Evolutionary conservation across 148 eudicot genomes (phyloP).

Genomic region (Camellia granthamiana): DNA sequence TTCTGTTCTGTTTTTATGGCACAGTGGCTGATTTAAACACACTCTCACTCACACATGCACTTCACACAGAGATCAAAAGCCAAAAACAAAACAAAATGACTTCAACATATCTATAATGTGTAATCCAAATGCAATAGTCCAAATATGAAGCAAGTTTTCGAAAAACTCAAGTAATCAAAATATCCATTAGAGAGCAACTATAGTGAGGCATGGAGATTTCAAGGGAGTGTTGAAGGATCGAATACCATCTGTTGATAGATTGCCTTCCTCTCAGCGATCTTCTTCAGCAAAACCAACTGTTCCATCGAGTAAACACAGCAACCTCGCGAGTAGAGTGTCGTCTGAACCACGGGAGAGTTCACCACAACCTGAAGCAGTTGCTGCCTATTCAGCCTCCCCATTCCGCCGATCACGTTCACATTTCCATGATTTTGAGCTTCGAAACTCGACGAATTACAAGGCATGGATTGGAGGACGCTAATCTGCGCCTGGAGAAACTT

Average conservation of each 20-base stretch:
- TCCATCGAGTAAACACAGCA: conserved; percentile 52
- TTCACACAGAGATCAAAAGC: no score
- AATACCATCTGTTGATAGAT: conserved; percentile 4
- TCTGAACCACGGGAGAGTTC: conserved; percentile 51
- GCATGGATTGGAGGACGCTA: conserved; percentile 48
- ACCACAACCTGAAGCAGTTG: conserved; percentile 53
- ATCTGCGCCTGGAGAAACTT: conserved; percentile 62
- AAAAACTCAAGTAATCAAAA: background rate
- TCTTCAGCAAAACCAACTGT: conserved; percentile 36
- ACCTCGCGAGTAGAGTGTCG: conserved; percentile 33
- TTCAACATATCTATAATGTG: no score
- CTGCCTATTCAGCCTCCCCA: conserved; percentile 44
- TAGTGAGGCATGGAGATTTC: background rate
- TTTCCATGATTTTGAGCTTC: background rate
- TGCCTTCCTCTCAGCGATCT: conserved; percentile 21
- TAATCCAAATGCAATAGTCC: no score
- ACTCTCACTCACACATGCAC: no score
- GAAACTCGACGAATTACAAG: conserved; percentile 17
- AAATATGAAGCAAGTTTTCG: no score
- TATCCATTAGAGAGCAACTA: background rate
- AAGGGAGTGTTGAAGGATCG: conserved; percentile 2
- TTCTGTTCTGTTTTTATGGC: no score
- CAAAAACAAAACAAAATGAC: no score
- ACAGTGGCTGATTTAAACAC: no score
- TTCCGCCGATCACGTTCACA: conserved; percentile 1